These are phyloP conservation scores for Penicillium dipodomyicola DNA, from an alignment of 495 filamentous ascomycete species.

Conservation along the genomic window DNA sequence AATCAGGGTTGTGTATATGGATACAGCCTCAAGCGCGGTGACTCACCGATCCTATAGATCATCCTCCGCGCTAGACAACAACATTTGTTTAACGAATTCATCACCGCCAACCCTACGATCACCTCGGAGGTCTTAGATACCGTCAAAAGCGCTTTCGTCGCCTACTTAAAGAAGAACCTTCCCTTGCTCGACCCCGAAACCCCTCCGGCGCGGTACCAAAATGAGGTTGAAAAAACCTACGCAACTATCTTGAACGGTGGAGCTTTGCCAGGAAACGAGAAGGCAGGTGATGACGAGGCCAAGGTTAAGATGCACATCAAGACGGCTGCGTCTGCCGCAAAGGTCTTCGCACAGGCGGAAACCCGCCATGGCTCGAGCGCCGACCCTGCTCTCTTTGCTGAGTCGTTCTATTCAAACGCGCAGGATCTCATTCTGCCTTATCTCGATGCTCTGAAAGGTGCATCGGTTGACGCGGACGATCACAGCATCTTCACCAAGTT, in stretches of 20 bases:
- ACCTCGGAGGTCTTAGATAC: constrained; percentile 55
- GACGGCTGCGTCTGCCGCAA: constrained; percentile 63
- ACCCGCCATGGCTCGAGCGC: constrained; percentile 33
- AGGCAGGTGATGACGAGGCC: constrained; percentile 70
- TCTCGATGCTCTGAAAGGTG: constrained; percentile 73
- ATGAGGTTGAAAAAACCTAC: constrained; percentile 60
- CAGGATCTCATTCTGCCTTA: constrained; percentile 80
- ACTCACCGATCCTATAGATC: constrained; percentile 52
- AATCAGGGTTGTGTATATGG: background rate
- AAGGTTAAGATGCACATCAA: constrained; percentile 94
- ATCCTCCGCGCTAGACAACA: constrained; percentile 80
- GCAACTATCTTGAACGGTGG: constrained; percentile 52
- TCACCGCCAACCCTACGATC: constrained; percentile 39
- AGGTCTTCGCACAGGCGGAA: constrained; percentile 48
- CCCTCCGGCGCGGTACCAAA: constrained; percentile 47
- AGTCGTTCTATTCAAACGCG: constrained; percentile 55
- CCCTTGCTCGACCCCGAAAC: constrained; percentile 51
- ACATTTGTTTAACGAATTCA: constrained; percentile 62
- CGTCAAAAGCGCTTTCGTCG: constrained; percentile 62
- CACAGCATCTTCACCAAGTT: constrained; percentile 76
- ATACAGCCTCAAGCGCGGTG: background rate
- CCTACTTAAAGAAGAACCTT: constrained; percentile 78
- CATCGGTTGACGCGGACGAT: constrained; percentile 71
- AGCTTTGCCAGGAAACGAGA: constrained; percentile 57
- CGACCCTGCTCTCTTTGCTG: constrained; percentile 36